Base-by-base conservation (phyloP, 23 red algal species). In the Agarophyton chilense region DNA sequence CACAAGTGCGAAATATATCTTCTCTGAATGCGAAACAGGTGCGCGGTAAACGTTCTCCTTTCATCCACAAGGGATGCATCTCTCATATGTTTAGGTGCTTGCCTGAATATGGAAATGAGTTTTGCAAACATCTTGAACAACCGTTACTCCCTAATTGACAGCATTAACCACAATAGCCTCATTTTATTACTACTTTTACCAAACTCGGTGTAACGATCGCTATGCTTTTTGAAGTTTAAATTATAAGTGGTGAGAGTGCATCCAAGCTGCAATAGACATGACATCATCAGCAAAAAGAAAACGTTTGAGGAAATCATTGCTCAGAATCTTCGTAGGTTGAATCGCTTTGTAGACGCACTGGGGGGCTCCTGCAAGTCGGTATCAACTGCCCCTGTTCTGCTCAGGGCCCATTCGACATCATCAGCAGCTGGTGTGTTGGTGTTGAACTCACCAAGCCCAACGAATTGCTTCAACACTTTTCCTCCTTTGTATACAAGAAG, bases 401-500 rank as follows among this genome's bases (percentile, higher is more conserved):
- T 39, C 31, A 95, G 78, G 16, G 49, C 85, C 93, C 93, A 95
- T 66, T 95, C 93, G 42, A 95, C 60, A 84, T 95, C 92, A 67
- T 90, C 93, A 35, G 85, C 87, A 21, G 52, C 78, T 26, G 93
- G 64, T 16, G 71, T 84, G 39, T 21, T 35, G 1, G 75, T 77
- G 13, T 58, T 62, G 62, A 77, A 95, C 4, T 78, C 46, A 26
- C 78, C 79, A 16, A 95, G 39, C 11, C 84, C 84, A 31, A 95
- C 74, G 18, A 95, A 86, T 47, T 95, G 87, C 53, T 84, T 83
- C 10, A 92, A 52, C 17, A 95, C 86, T 31, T 84, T 91, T 31
- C 93, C 93, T 40, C 51, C 75, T 40, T 95, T 92, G 78, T 95
- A 95, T 16, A 95, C 78, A 53, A 95, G 93, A 42, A 95, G 72